A percentile compares a stretch with the other conserved stretches of the same genome.
These are phyloP conservation scores for Kandelia obovata DNA, from an alignment of 345 rosid genomes.

Conservation along the genomic window DNA sequence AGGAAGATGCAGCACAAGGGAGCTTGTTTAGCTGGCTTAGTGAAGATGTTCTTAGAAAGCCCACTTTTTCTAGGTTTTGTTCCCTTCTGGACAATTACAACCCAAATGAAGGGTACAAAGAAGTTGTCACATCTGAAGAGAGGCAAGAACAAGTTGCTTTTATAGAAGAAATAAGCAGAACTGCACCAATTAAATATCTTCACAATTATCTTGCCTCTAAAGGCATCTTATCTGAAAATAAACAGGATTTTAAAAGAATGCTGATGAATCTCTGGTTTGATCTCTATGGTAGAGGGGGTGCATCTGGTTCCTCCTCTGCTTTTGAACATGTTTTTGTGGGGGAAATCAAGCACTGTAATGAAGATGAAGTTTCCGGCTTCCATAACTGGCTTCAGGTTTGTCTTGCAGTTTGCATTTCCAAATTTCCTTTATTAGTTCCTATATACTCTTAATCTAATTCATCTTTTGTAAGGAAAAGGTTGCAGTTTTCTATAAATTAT, in stretches of 20 bases:
- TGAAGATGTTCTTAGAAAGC: slow-evolving; percentile 65
- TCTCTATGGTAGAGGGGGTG: slow-evolving; percentile 81
- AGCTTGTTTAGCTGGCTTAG: slow-evolving; percentile 59
- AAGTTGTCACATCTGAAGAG: slow-evolving; percentile 79
- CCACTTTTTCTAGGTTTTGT: slow-evolving; percentile 78
- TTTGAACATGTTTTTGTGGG: slow-evolving; percentile 98
- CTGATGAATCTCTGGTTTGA: slow-evolving; percentile 79
- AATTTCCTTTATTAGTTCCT: not conserved
- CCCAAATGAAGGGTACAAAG: slow-evolving; percentile 69
- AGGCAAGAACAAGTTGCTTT: slow-evolving; percentile 85
- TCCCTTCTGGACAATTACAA: slow-evolving; percentile 90
- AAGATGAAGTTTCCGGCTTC: slow-evolving; percentile 77
- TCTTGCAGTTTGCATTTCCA: not conserved
- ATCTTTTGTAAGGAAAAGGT: too few species aligned
- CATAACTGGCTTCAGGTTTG: slow-evolving; percentile 97
- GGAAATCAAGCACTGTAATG: slow-evolving; percentile 74
- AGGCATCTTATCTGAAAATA: slow-evolving; percentile 57
- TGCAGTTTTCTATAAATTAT: too few species aligned
- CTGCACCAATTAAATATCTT: slow-evolving; percentile 77
- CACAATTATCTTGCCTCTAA: slow-evolving; percentile 61
- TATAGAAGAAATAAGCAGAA: slow-evolving; percentile 89
- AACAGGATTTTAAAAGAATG: slow-evolving; percentile 67
- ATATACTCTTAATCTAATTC: too few species aligned
- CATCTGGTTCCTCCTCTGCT: slow-evolving; percentile 80
- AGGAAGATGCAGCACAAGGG: slow-evolving; percentile 76